Evolutionary conservation across 2,329 filamentous ascomycete genomes (phyloP).

Genomic region (Phyllosticta paracitricarpa): DNA sequence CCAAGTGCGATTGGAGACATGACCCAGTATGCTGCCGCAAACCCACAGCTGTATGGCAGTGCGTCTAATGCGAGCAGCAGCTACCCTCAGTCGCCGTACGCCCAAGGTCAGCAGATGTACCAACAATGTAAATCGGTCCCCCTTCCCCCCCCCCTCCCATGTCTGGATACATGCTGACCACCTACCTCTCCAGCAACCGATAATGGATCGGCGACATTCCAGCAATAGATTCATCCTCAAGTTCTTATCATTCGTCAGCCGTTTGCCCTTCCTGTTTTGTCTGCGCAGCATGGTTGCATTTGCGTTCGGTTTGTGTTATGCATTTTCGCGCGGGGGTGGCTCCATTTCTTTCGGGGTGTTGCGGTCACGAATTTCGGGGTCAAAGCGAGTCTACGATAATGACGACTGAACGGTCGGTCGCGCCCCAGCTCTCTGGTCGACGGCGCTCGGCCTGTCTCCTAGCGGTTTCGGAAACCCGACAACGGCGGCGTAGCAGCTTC

Average conservation of each 20-base stretch:
- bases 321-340: conserved; percentile 28
- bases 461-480: neutral
- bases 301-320: conserved; percentile 17
- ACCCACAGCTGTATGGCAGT: conserved; percentile 28
- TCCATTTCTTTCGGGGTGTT: conserved; percentile 27
- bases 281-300: conserved; percentile 10
- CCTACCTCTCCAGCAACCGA: conserved; percentile 14
- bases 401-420: conserved; percentile 8
- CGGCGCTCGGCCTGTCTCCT: conserved; percentile 3
- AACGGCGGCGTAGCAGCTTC: neutral
- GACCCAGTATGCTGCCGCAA: conserved; percentile 36
- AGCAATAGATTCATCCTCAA: conserved; percentile 13
- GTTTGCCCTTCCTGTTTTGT: conserved; percentile 7
- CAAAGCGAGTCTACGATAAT: conserved; percentile 9
- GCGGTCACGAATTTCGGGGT: conserved; percentile 1
- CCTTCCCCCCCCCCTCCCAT: neutral
- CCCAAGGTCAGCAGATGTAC: conserved; percentile 38
- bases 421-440: conserved; percentile 6
- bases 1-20: conserved; percentile 39
- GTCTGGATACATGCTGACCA: conserved; percentile 8
- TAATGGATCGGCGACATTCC: conserved; percentile 17
- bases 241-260: conserved; percentile 7
- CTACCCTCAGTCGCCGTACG: conserved; percentile 43
- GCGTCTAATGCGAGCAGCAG: conserved; percentile 34
- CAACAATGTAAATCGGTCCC: conserved; percentile 27